Conservation (phyloP, 129 eudicot genomes). For the Tanacetum coccineum region DNA sequence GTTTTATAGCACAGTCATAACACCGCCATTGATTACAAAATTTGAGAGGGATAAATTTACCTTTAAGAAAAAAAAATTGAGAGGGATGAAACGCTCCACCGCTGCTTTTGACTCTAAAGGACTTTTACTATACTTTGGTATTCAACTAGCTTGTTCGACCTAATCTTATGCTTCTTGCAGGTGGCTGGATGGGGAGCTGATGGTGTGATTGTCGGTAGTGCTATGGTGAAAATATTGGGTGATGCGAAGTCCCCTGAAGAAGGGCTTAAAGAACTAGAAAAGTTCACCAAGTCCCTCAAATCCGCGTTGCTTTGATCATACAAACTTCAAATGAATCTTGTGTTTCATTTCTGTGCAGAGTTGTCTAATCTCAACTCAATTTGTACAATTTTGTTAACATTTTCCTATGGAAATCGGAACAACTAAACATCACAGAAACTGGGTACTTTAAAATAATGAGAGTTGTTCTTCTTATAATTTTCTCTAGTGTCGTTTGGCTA, state of each 20-base stretch:
- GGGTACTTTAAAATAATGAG: not conserved
- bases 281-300: conserved; percentile 59
- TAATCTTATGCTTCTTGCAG: conserved; percentile 28
- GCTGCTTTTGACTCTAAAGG: not conserved
- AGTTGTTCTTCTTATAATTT: not conserved
- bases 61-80: too few relatives aligned
- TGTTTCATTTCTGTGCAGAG: conserved; percentile 1
- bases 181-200: conserved; percentile 98
- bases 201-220: conserved; percentile 98
- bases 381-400: conserved; percentile 9
- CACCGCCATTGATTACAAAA: too few relatives aligned
- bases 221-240: conserved; percentile 72
- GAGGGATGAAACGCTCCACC: too few relatives aligned
- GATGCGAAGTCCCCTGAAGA: conserved; percentile 88
- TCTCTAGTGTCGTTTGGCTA: not conserved
- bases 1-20: too few relatives aligned
- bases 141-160: not conserved
- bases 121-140: not conserved
- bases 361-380: not conserved
- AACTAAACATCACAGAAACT: not conserved
- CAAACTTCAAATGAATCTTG: not conserved
- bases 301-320: conserved; percentile 50
- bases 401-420: not conserved
- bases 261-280: conserved; percentile 64
- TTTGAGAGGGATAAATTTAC: too few relatives aligned